Percentiles rank a stretch among this genome's conserved stretches.
These are phyloP conservation scores for Gymnopus androsaceus DNA, from an alignment of 1,284 basidiomycete genomes.

Conservation along the genomic window DNA sequence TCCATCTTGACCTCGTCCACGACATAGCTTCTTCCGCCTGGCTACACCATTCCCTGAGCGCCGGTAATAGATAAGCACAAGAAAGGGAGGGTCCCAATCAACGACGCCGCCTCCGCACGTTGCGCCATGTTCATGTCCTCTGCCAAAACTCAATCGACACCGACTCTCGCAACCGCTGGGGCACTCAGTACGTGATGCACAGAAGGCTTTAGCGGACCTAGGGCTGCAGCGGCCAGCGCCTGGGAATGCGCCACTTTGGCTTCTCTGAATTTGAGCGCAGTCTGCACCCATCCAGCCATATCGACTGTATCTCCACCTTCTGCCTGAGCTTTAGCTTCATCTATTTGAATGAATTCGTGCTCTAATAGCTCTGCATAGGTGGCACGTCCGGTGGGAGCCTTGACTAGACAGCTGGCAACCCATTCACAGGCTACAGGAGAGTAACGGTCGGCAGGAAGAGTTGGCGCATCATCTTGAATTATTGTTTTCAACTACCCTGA, in stretches of 20 bases:
- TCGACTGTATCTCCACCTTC: conserved; percentile 61
- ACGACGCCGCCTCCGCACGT: not conserved
- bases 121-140: not conserved
- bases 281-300: conserved; percentile 80
- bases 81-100: too few relatives aligned
- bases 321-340: conserved; percentile 69
- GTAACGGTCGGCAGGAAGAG: conserved; percentile 62
- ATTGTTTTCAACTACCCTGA: conserved; percentile 88
- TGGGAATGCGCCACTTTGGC: conserved; percentile 12
- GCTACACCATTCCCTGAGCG: not conserved
- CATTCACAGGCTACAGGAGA: conserved; percentile 58
- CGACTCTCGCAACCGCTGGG: conserved; percentile 1
- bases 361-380: conserved; percentile 85
- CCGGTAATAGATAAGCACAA: not conserved
- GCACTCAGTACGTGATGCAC: conserved; percentile 6
- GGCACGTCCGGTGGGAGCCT: conserved; percentile 77
- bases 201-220: not conserved
- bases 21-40: not conserved
- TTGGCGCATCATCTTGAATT: conserved; percentile 91
- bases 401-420: conserved; percentile 68
- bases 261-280: conserved; percentile 47
- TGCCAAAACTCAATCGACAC: not conserved
- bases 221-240: conserved; percentile 1
- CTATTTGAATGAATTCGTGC: conserved; percentile 46
- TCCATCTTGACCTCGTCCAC: not conserved